Evolutionary conservation across 1,284 basidiomycete species (phyloP).

Genomic region (Ustilago nuda): DNA sequence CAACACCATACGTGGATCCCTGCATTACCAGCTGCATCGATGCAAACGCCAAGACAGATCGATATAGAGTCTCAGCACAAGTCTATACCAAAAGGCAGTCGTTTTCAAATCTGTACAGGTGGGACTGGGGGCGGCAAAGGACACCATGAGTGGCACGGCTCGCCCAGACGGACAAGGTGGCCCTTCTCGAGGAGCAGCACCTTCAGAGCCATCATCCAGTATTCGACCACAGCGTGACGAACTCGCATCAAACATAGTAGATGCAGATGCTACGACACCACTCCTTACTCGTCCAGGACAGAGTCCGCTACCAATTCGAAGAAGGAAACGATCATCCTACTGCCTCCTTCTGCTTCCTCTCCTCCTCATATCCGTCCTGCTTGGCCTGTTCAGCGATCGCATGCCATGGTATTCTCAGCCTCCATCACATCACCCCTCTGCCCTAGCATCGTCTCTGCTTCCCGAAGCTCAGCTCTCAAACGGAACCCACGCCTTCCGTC

Average conservation of each 20-base stretch:
- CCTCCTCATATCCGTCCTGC: constrained; percentile 8
- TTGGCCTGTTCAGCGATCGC: constrained; percentile 11
- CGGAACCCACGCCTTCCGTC: constrained; percentile 47
- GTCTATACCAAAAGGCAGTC: too few relatives aligned
- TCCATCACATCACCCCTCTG: neutral
- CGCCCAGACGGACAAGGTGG: neutral
- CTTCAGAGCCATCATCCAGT: neutral
- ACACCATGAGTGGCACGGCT: neutral
- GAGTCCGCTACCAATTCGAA: neutral
- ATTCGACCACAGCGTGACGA: neutral
- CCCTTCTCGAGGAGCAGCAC: neutral
- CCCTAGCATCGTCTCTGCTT: constrained; percentile 10
- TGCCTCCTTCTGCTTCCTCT: constrained; percentile 12
- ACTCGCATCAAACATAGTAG: neutral
- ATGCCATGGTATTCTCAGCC: neutral
- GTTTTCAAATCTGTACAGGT: neutral
- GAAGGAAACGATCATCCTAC: neutral
- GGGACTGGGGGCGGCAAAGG: neutral
- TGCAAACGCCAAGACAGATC: neutral
- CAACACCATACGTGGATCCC: neutral
- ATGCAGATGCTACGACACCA: constrained; percentile 16
- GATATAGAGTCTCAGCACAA: neutral
- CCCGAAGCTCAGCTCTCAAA: constrained; percentile 29
- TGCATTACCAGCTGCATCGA: neutral
- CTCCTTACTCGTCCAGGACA: constrained; percentile 5